These are phyloP conservation scores for Termitomyces heimii DNA, from an alignment of 768 basidiomycete genomes.

Conservation along the genomic window DNA sequence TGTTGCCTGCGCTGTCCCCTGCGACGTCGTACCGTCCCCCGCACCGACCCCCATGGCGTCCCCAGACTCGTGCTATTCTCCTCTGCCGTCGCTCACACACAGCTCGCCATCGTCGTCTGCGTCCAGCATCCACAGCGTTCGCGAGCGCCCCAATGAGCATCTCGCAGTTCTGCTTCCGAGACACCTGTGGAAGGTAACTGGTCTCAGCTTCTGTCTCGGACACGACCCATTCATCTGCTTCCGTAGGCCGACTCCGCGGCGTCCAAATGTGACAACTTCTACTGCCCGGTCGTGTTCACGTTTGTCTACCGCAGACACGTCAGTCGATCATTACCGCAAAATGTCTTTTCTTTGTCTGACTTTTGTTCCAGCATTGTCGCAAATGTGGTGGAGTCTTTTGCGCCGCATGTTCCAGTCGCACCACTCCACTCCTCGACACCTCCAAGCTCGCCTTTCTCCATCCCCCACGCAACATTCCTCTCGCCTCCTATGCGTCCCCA, in stretches of 20 bases:
- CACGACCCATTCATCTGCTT: conserved; percentile 13
- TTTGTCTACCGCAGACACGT: conserved; percentile 74
- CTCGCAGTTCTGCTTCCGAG: conserved; percentile 70
- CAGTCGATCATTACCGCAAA: conserved; percentile 23
- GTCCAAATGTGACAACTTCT: conserved; percentile 64
- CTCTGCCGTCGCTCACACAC: conserved; percentile 22
- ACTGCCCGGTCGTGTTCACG: conserved; percentile 59
- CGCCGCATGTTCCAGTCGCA: conserved; percentile 48
- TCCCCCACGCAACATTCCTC: conserved; percentile 63
- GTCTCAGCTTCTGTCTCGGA: neutral
- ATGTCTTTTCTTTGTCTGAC: conserved; percentile 14
- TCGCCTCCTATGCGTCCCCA: conserved; percentile 53
- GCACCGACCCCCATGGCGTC: conserved; percentile 7
- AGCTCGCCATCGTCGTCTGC: conserved; percentile 28
- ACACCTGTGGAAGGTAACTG: conserved; percentile 66
- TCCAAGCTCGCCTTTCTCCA: conserved; percentile 63
- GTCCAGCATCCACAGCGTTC: conserved; percentile 21
- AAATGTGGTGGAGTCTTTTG: conserved; percentile 83
- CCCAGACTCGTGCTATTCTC: conserved; percentile 19
- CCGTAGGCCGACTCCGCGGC: conserved; percentile 57
- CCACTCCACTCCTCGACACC: conserved; percentile 67
- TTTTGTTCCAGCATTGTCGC: conserved; percentile 59
- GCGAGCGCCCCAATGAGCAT: conserved; percentile 55
- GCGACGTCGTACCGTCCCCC: neutral
- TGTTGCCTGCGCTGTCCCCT: neutral